Evolutionary conservation across 169 alveolate genomes (phyloP), one percentile per base, ranked within the genome.

Genomic region (Babesia divergens): DNA sequence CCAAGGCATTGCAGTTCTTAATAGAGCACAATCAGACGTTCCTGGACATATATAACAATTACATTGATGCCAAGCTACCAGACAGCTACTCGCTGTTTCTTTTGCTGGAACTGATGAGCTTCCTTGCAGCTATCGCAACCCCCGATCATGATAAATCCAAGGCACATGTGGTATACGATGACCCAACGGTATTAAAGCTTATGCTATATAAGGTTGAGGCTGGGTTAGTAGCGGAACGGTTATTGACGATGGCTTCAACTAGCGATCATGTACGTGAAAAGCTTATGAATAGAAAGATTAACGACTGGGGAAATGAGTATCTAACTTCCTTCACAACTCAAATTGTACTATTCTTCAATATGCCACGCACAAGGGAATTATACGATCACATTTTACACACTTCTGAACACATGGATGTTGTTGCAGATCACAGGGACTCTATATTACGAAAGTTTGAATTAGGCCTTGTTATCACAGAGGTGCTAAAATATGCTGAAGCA

Each of bases 301-400:
- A 49, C 37, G 85, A 76, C 56, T 76, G 85, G 85, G 85, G 85
- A 22, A 76, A 76, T 44, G 85, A 76, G 46, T 76, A 66, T 55
- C 65, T 76, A 29, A 76, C 55, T 0, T 76, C 85, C 37, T 40
- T 76, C 13, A 53, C 81, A 20, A 53, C 70, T 4, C 85, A 76
- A 28, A 54, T 76, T 18, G 85, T 76, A 6, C 8, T 54, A 14
- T 76, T 47, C 50, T 76, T 54, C 67, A 43, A 69, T 34, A 1
- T 56, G 38, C 46, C 44, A 38, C 38, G 55, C 22, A 67, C 74
- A 22, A 20, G 85, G 32, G 66, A 54, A 16, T 65, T 40, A 1
- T 71, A 56, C 38, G 65, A 40, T 28, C 20, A 26, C 0, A n/a
- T 60, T 54, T 28, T 13, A 18, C 51, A 16, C 24, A 22, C 34